Conservation (phyloP, 2,329 filamentous ascomycete species). For the Fusarium sp. region DNA sequence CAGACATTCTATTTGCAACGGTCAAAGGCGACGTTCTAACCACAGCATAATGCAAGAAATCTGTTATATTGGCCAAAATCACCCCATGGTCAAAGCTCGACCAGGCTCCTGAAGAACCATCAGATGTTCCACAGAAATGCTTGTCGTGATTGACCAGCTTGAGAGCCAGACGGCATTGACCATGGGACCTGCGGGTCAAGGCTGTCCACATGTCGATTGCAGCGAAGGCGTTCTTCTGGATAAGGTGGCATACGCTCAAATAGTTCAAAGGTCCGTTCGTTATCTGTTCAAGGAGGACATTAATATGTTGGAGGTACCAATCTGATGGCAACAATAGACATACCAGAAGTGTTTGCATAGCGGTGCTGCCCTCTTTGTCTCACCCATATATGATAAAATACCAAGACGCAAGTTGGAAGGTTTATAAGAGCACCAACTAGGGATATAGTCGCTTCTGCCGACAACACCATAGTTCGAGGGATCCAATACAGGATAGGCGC, state of each 20-base stretch:
- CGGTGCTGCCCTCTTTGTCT: too few species aligned
- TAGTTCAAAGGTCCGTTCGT: not conserved
- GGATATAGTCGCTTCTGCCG: not conserved
- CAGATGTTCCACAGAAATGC: not conserved
- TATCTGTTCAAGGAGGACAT: not conserved
- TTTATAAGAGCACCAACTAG: constrained; percentile 10
- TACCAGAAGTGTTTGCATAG: not conserved
- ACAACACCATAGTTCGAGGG: not conserved
- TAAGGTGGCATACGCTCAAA: not conserved
- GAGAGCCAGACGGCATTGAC: not conserved
- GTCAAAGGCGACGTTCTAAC: too few species aligned
- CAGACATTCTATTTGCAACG: too few species aligned
- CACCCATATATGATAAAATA: constrained; percentile 11
- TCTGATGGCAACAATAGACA: not conserved
- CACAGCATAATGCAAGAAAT: too few species aligned
- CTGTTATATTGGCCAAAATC: too few species aligned
- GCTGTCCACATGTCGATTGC: not conserved
- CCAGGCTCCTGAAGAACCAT: too few species aligned
- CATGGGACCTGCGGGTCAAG: not conserved
- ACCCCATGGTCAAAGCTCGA: too few species aligned
- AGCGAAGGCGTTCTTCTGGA: not conserved
- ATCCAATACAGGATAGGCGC: too few species aligned
- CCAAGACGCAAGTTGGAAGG: constrained; percentile 10
- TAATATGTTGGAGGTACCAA: not conserved
- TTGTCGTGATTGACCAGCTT: not conserved